These are phyloP conservation scores for Silene vulgaris DNA, from an alignment of 179 eudicot genomes.

Conservation along the genomic window DNA sequence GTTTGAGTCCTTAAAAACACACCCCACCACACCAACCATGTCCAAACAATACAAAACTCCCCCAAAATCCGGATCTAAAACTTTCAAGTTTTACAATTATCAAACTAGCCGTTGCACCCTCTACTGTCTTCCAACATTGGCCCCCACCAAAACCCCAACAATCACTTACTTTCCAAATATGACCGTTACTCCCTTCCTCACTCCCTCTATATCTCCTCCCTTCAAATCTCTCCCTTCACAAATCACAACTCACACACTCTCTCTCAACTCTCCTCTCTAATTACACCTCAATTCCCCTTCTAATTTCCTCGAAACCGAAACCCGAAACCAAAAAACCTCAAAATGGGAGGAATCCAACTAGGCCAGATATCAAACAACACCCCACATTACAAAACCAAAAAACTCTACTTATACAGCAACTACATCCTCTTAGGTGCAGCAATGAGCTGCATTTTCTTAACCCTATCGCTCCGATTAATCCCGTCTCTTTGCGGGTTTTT, in stretches of 20 bases:
- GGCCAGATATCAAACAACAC: conserved; percentile 28
- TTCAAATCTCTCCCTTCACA: not conserved
- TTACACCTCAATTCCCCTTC: not conserved
- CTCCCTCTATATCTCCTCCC: conserved; percentile 24
- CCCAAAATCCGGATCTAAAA: no score
- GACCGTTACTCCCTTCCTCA: conserved; percentile 27
- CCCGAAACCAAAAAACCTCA: not conserved
- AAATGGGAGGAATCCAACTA: conserved; percentile 31
- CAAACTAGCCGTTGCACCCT: conserved; percentile 35
- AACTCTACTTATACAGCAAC: conserved; percentile 46
- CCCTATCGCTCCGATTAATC: conserved; percentile 57
- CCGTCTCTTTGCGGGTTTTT: conserved; percentile 51
- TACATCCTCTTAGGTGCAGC: conserved; percentile 56
- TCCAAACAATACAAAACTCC: no score
- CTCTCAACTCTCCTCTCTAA: conserved; percentile 8
- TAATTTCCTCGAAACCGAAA: not conserved
- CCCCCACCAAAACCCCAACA: conserved; percentile 12
- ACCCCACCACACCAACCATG: no score
- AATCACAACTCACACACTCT: not conserved
- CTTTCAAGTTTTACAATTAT: no score
- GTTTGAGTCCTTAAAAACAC: no score
- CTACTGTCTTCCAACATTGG: conserved; percentile 14
- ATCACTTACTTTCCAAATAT: conserved; percentile 19
- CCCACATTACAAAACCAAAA: conserved; percentile 40
- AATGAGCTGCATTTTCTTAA: conserved; percentile 63